Evolutionary conservation across 2,329 filamentous ascomycete species (phyloP).

Genomic region (Teratosphaeria gauchensis): DNA sequence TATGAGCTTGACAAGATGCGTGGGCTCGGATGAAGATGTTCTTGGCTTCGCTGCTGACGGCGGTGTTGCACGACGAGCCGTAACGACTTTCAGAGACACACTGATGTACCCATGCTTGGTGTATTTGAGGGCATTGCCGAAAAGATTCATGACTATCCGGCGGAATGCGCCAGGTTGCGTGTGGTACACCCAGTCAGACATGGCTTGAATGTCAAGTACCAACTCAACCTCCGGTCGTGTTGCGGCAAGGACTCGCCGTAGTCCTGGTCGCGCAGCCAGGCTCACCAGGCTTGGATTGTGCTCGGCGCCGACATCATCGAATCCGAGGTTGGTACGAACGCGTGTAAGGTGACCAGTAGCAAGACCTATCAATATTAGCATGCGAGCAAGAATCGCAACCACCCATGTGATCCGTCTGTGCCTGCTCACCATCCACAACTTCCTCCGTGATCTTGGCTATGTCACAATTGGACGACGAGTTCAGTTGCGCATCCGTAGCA

Average conservation of each 20-base stretch:
- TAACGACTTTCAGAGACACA: slow-evolving; percentile 14
- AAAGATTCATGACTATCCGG: slow-evolving; percentile 38
- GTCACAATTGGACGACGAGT: background rate
- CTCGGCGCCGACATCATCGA: background rate
- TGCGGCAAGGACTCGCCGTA: background rate
- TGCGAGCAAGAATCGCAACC: background rate
- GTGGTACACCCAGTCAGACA: slow-evolving; percentile 11
- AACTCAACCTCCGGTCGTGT: background rate
- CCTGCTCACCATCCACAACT: background rate
- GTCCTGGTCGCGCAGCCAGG: background rate
- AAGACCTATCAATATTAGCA: background rate
- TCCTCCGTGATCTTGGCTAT: background rate
- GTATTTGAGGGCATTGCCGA: slow-evolving; percentile 40
- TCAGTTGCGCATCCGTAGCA: background rate
- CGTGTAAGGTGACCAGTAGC: background rate
- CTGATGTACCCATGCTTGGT: slow-evolving; percentile 32
- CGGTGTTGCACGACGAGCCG: slow-evolving; percentile 3
- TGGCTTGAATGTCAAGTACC: background rate
- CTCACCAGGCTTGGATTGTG: background rate
- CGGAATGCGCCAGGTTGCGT: slow-evolving; percentile 31
- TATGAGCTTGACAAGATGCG: slow-evolving; percentile 8
- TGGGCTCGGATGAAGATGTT: slow-evolving; percentile 7
- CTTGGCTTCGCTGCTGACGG: background rate
- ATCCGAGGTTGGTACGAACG: background rate
- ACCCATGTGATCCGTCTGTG: background rate